Evolutionary conservation across 2,329 filamentous ascomycete genomes (phyloP).

Genomic region (Lojkania enalia): DNA sequence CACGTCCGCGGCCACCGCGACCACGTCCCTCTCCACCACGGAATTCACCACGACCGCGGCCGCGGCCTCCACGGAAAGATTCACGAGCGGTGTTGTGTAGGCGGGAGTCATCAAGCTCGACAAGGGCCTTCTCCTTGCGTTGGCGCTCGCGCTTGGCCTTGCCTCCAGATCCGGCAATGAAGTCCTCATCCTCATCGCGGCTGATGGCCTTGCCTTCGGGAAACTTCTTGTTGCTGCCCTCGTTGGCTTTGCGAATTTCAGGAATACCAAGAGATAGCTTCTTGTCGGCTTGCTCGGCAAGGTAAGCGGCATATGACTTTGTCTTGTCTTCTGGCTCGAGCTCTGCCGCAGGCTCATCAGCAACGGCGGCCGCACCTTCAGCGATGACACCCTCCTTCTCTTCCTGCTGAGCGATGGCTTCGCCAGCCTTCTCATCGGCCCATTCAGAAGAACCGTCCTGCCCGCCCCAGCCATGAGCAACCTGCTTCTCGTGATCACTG

Average conservation of each 20-base stretch:
- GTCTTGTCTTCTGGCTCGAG: constrained; percentile 77
- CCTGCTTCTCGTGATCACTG: constrained; percentile 83
- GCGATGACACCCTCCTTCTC: constrained; percentile 64
- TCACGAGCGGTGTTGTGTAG: constrained; percentile 54
- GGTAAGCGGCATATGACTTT: constrained; percentile 88
- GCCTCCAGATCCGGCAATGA: constrained; percentile 72
- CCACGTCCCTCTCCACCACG: constrained; percentile 55
- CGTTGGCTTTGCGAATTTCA: constrained; percentile 86
- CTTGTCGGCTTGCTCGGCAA: constrained; percentile 75
- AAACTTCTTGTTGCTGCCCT: constrained; percentile 95
- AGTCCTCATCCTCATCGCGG: constrained; percentile 66
- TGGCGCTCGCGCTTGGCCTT: constrained; percentile 84
- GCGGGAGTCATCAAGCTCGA: constrained; percentile 82
- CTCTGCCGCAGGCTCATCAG: constrained; percentile 51
- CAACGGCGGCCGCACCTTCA: constrained; percentile 50
- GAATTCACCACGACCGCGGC: constrained; percentile 53
- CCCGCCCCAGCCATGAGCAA: constrained; percentile 86
- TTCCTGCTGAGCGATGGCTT: constrained; percentile 84
- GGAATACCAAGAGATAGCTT: constrained; percentile 70
- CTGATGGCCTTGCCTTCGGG: constrained; percentile 72
- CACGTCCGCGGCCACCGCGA: constrained; percentile 53
- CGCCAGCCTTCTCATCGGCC: constrained; percentile 89
- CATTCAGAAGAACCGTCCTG: constrained; percentile 80
- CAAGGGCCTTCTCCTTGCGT: constrained; percentile 85
- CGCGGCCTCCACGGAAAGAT: constrained; percentile 48